Evolutionary conservation across 2,329 filamentous ascomycete species (phyloP).

Genomic region (Fusarium tupiense): DNA sequence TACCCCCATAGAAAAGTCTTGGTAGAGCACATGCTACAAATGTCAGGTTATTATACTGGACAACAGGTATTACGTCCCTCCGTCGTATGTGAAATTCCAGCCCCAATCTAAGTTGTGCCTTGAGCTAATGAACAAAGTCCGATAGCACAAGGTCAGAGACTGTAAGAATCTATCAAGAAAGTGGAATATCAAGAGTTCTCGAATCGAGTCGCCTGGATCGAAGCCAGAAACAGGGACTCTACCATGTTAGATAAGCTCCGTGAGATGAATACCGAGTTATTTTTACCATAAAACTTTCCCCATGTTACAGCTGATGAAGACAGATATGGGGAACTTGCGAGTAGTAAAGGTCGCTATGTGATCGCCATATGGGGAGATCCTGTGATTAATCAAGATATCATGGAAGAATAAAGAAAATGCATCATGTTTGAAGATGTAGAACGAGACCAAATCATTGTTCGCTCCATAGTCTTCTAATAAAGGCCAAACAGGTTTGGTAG

Average conservation of each 20-base stretch:
- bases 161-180: not conserved
- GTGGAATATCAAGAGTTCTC: not conserved
- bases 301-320: not conserved
- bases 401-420: fast-evolving
- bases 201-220: fast-evolving
- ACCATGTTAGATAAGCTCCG: fast-evolving
- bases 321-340: not conserved
- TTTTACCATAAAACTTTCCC: not conserved
- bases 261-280: fast-evolving
- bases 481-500: not conserved
- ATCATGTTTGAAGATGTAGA: not conserved
- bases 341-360: not conserved
- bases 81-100: not conserved
- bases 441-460: fast-evolving
- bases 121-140: fast-evolving
- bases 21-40: not conserved
- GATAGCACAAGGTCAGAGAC: fast-evolving
- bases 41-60: fast-evolving
- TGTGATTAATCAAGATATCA: fast-evolving
- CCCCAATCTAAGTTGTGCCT: fast-evolving
- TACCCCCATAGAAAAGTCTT: fast-evolving
- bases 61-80: no score
- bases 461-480: not conserved
- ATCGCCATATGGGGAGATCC: not conserved
- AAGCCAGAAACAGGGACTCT: not conserved